These are phyloP conservation scores for Pythium angustatum DNA, from an alignment of 352 stramenopile genomes.

Conservation along the genomic window DNA sequence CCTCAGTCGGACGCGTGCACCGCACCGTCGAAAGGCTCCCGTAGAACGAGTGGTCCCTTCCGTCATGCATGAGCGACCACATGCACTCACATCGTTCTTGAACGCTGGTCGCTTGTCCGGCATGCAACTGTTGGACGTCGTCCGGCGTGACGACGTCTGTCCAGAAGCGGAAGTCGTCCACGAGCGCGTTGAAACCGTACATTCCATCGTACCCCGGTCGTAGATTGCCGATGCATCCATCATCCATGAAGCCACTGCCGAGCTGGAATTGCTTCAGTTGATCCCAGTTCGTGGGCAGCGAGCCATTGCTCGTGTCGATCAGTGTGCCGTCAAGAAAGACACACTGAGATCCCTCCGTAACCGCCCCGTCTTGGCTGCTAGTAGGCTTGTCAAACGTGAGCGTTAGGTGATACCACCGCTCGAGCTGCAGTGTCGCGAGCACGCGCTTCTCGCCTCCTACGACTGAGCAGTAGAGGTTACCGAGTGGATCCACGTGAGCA, in stretches of 20 bases:
- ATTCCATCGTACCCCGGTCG: too few species aligned
- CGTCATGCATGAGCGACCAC: not conserved
- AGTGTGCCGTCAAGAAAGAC: constrained; percentile 61
- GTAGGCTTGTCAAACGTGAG: constrained; percentile 47
- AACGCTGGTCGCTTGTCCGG: too few species aligned
- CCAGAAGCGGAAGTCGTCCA: too few species aligned
- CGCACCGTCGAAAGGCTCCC: not conserved
- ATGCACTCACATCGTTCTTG: too few species aligned
- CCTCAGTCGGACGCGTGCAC: not conserved
- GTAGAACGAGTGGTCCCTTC: not conserved
- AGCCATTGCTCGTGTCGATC: constrained; percentile 28
- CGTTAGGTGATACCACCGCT: constrained; percentile 66
- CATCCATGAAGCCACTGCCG: constrained; percentile 54
- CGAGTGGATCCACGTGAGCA: constrained; percentile 35
- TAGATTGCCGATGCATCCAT: too few species aligned
- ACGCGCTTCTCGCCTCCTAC: constrained; percentile 19
- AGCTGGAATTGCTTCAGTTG: constrained; percentile 44
- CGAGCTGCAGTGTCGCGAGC: not conserved
- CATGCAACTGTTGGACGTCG: too few species aligned
- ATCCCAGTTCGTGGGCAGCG: constrained; percentile 33
- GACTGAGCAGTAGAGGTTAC: constrained; percentile 42
- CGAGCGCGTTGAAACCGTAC: too few species aligned
- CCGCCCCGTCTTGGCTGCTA: too few species aligned
- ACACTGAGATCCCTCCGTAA: too few species aligned
- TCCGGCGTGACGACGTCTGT: too few species aligned